Evolutionary conservation across 495 filamentous ascomycete species (phyloP), one percentile per base, ranked within the genome.

Genomic region (Alectoria sarmentosa): DNA sequence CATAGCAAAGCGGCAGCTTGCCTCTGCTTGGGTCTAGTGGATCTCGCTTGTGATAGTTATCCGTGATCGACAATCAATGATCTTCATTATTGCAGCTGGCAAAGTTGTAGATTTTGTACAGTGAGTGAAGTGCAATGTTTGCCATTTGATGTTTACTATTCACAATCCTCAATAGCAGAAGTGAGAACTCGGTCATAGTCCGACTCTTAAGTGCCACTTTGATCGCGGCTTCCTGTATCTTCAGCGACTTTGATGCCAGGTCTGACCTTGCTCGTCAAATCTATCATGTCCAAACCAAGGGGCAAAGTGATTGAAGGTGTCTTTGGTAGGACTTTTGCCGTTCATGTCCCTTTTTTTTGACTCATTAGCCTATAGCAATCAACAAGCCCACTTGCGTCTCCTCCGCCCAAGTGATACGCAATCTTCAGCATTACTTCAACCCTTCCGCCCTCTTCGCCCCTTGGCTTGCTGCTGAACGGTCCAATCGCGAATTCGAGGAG

Each of bases 401-500:
- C 75, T 97, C 93, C 36, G 91, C 91, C 65, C 88, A 94, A 74
- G 90, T 90, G 4, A 83, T 98, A 68, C 90, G 93, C 69, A 85
- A 89, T 67, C 83, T 94, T 49, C 90, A 96, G 74, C 73, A 74
- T 36, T 81, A 87, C 73, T 94, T 98, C 83, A 88, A 90, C 66
- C 83, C 84, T n/a, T 96, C 94, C 32, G 67, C 76, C 11, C 71
- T 87, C 62, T 98, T 98, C 76, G 77, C 78, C 15, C 88, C 91
- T 19, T 88, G 88, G 82, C 75, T 98, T 26, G 73, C 82, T 6
- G 71, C 78, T 28, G 89, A 93, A 69, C 77, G 70, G 21, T 73
- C 70, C 0, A 72, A 67, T 5, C 83, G 85, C 48, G 71, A 75
- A 1, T 69, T 74, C 10, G 84, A 93, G 48, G 48, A 52, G 48